Percentiles rank a stretch among this genome's conserved stretches.
These are phyloP conservation scores for Apophysomyces ossiformis DNA, from an alignment of 371 early-diverging fungal species.

Conservation along the genomic window DNA sequence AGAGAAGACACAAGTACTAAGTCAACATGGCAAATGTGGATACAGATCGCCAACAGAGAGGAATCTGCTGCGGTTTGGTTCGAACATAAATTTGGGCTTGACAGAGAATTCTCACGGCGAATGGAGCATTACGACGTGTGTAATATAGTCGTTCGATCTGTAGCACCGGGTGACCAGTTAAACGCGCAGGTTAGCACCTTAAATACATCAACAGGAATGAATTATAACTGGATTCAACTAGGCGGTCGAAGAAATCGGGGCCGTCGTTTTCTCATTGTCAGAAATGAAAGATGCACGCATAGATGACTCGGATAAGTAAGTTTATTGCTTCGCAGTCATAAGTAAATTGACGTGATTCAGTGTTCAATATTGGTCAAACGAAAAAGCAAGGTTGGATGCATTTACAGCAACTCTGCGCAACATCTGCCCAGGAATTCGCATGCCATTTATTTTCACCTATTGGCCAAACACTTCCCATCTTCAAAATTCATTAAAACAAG, in stretches of 20 bases:
- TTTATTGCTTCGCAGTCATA: neutral
- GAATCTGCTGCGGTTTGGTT: slow-evolving; percentile 37
- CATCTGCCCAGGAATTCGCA: slow-evolving; percentile 26
- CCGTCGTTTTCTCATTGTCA: slow-evolving; percentile 37
- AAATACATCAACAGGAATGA: neutral
- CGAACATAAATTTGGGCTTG: slow-evolving; percentile 35
- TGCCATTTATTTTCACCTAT: slow-evolving; percentile 38
- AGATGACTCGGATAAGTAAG: slow-evolving; percentile 28
- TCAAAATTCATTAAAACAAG: slow-evolving; percentile 21
- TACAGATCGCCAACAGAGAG: slow-evolving; percentile 15
- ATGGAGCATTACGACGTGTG: slow-evolving; percentile 17
- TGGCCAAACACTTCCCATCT: slow-evolving; percentile 29
- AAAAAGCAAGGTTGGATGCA: slow-evolving; percentile 24
- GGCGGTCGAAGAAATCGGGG: slow-evolving; percentile 34
- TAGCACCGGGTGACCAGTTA: slow-evolving; percentile 9
- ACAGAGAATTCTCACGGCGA: slow-evolving; percentile 22
- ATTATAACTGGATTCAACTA: neutral
- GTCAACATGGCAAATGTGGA: slow-evolving; percentile 33
- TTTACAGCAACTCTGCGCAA: slow-evolving; percentile 17
- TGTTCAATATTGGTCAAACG: slow-evolving; percentile 31
- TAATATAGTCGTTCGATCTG: slow-evolving; percentile 25
- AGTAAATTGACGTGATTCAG: neutral
- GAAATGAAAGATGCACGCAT: slow-evolving; percentile 18
- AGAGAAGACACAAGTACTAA: slow-evolving; percentile 1
- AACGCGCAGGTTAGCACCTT: slow-evolving; percentile 20